These are phyloP conservation scores for Aurantiochytrium sp. DNA, from an alignment of 108 stramenopile species.

Conservation along the genomic window DNA sequence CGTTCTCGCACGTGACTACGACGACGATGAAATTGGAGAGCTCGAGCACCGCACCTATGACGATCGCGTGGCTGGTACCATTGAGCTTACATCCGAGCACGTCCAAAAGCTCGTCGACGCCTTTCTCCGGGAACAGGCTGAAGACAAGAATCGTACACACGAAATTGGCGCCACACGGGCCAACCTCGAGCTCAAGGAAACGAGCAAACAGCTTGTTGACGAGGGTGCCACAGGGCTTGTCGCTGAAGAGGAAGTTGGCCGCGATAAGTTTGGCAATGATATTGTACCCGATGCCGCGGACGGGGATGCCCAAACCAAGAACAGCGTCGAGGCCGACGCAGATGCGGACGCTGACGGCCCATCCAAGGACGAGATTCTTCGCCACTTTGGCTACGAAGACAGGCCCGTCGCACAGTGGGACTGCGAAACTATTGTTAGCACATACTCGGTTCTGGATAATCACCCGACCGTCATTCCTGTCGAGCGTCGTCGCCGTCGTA, in stretches of 20 bases:
- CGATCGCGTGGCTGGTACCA: not conserved
- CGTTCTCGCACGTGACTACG: slow-evolving; percentile 8
- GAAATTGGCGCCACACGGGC: not conserved
- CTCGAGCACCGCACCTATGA: not conserved
- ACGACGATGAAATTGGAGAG: slow-evolving; percentile 18
- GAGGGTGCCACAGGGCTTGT: not conserved
- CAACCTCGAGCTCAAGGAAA: not conserved
- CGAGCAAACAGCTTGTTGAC: not conserved
- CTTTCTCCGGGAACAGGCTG: not conserved
- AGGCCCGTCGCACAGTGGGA: not conserved
- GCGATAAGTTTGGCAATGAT: not conserved
- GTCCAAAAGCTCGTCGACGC: not conserved
- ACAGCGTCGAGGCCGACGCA: not conserved
- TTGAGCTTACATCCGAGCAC: not conserved
- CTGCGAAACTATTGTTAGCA: slow-evolving; percentile 20
- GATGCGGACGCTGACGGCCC: not conserved
- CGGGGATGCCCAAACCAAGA: not conserved
- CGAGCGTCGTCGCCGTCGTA: not conserved
- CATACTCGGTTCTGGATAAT: slow-evolving; percentile 5
- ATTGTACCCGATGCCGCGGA: not conserved
- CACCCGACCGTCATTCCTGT: slow-evolving; percentile 13
- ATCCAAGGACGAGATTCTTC: not conserved
- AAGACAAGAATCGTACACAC: not conserved
- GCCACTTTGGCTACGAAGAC: not conserved
- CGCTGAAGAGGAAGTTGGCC: not conserved